Evolutionary conservation across 2,329 filamentous ascomycete genomes (phyloP), one percentile per base, ranked within the genome.

Genomic region (Cladosporium halotolerans): DNA sequence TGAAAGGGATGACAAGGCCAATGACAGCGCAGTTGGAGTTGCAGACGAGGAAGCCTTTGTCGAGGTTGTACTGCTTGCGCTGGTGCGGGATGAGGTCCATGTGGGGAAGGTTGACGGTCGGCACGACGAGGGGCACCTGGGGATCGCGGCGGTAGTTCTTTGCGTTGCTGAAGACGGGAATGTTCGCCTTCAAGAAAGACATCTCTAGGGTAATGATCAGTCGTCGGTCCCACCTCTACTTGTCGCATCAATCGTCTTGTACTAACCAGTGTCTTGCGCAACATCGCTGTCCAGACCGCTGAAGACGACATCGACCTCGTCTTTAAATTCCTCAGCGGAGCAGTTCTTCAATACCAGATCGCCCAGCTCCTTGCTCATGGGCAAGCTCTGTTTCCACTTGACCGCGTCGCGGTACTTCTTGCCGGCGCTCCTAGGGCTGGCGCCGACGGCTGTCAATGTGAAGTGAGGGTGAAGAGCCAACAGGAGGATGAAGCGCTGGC

Each of bases 21-120:
- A 97, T 96, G 66, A 96, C 92, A 53, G 92, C 92, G 74, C 93
- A 99, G 76, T 97, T 97, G 60, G 89, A 95, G 77, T 97, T 97
- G 80, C 92, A 97, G 56, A 96, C 89, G 36, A 97, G 76, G 76
- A 97, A 96, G 19, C 93, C 93, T 73, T 88, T 90, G 58, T 86
- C 76, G 42, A 96, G 78, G 28, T 76, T 76, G 70, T 87, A 82
- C 41, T 86, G 79, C 66, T 82, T 78, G 58, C 88, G 81, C 75
- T 97, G 92, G 72, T 95, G 85, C n/a, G 87, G 85, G 68, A 97
- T 92, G 57, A 96, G 79, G 66, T 86, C 82, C 64, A 96, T 81
- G 72, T 97, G 92, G 41, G 82, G 73, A 10, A 95, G 83, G 76
- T 97, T 97, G 70, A 97, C 91, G 16, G 90, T 96, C 1, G 93